Conservation (phyloP, 1,139 yeast genomes). For the Suhomyces choctaworum region DNA sequence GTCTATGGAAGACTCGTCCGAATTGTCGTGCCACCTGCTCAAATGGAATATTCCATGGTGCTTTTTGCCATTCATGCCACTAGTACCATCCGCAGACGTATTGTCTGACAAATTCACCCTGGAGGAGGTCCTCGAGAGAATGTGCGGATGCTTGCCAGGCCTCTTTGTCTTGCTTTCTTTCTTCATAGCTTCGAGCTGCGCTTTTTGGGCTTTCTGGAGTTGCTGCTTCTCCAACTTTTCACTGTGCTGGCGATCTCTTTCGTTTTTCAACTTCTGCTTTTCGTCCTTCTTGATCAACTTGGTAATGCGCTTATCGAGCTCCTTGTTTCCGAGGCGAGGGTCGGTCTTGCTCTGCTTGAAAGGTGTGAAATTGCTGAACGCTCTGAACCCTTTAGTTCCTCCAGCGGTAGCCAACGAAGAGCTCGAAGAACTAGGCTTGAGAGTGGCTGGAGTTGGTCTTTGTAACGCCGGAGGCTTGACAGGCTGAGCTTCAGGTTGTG, state of each 20-base stretch:
- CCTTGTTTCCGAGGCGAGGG: conserved; percentile 25
- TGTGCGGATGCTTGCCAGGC: neutral
- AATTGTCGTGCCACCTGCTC: conserved; percentile 18
- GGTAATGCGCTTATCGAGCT: conserved; percentile 33
- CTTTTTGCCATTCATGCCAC: conserved; percentile 14
- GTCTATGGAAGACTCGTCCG: conserved; percentile 7
- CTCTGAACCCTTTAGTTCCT: conserved; percentile 22
- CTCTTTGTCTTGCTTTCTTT: conserved; percentile 3
- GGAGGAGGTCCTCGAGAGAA: conserved; percentile 11
- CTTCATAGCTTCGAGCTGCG: conserved; percentile 3
- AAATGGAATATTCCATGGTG: conserved; percentile 28
- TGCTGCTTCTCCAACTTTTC: conserved; percentile 22
- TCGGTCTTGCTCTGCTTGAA: conserved; percentile 29
- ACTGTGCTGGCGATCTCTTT: conserved; percentile 18
- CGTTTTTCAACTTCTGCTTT: conserved; percentile 24
- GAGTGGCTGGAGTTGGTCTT: conserved; percentile 3
- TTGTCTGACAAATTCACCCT: conserved; percentile 9
- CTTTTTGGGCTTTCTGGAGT: conserved; percentile 11
- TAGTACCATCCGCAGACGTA: conserved; percentile 3
- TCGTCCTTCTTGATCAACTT: conserved; percentile 34
- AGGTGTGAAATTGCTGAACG: conserved; percentile 29
- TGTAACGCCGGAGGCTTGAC: neutral
- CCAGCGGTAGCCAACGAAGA: conserved; percentile 10
- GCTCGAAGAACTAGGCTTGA: conserved; percentile 12
- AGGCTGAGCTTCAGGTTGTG: too few species aligned